A percentile compares a stretch with the other conserved stretches of the same genome.
Evolutionary conservation across 169 alveolate genomes (phyloP).

Genomic region (Plasmodium sp.): DNA sequence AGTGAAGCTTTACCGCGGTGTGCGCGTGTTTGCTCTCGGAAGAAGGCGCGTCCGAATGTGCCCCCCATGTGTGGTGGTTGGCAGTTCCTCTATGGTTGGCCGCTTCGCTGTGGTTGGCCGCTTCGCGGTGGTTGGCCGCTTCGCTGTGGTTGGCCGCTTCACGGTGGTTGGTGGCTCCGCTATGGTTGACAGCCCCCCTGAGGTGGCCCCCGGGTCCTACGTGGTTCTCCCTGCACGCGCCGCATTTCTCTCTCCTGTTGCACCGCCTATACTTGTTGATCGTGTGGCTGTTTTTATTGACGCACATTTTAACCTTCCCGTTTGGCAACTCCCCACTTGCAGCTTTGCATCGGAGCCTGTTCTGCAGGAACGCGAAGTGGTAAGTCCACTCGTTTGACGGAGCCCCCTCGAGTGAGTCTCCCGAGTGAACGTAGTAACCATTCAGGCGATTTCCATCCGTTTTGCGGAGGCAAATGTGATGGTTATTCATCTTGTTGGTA

Average conservation of each 20-base stretch:
- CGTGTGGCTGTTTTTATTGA: constrained; percentile 7
- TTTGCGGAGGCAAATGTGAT: not conserved
- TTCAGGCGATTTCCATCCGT: not conserved
- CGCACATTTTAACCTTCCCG: not conserved
- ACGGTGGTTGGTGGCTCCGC: not conserved
- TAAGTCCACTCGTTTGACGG: not conserved
- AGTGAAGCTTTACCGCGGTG: not conserved
- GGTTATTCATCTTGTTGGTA: not conserved
- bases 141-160: not conserved
- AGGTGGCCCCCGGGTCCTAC: not conserved
- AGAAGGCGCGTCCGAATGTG: not conserved
- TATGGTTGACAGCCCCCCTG: not conserved
- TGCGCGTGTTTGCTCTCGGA: not conserved
- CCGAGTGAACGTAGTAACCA: not conserved
- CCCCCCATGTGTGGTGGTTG: not conserved
- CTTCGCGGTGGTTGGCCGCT: too few relatives aligned
- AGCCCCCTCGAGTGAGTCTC: not conserved
- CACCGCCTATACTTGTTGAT: not conserved
- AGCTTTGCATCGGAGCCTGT: not conserved
- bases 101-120: too few relatives aligned
- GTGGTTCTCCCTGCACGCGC: not conserved
- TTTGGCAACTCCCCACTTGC: not conserved
- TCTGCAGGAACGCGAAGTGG: not conserved
- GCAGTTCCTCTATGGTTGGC: not conserved
- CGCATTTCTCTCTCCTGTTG: not conserved